Base-by-base conservation (phyloP, 352 stramenopile species). In the Phytophthora tentaculata region DNA sequence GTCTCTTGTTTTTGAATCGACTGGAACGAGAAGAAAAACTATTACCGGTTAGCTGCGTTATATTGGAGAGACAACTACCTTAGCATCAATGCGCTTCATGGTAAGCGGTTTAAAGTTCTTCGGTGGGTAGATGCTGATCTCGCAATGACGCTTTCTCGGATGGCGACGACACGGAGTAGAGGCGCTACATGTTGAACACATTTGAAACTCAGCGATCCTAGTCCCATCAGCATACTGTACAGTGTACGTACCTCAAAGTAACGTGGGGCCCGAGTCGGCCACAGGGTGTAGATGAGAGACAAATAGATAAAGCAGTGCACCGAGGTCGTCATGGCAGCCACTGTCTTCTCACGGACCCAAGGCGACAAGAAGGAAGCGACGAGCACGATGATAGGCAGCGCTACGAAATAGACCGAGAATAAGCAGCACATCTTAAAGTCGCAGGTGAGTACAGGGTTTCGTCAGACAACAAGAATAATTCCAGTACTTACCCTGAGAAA, bases 261-360 rank as follows among this genome's bases (percentile, higher is more conserved):
- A 17, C 76, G 75, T 7, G 84, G 86, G 5, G 86, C 86, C 29
- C 84, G 77, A 22, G 83, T 84, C 9, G 86, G 81, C 84, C 84
- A 94, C 19, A 94, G 54, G 41, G 88, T 69, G 59, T 83, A 92
- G 39, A 91, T 83, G 55, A 94, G 79, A 2, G 78, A 67, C n/a
- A 69, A 64, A 68, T 89, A 91, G 61, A 91, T 73, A 23, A 61
- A 61, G 43, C 84, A 58, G 32, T 94, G 81, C 23, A 90, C 68
- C 9, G 65, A 74, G 1, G 79, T 76, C 12, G 83, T 81, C 22
- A 91, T 79, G 19, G 71, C 73, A 2, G 75, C 80, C 28, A 94
- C 86, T 13, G 84, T 88, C 61, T 92, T 91, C 65, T 92, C 84
- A 5, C 83, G 84, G 17, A 94, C 86, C 83, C 84, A 94, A 13